Evolutionary conservation across 228 moss, liverwort and hornwort species (phyloP), one percentile per base, ranked within the genome.

Genomic region (Sphagnum fallax): DNA sequence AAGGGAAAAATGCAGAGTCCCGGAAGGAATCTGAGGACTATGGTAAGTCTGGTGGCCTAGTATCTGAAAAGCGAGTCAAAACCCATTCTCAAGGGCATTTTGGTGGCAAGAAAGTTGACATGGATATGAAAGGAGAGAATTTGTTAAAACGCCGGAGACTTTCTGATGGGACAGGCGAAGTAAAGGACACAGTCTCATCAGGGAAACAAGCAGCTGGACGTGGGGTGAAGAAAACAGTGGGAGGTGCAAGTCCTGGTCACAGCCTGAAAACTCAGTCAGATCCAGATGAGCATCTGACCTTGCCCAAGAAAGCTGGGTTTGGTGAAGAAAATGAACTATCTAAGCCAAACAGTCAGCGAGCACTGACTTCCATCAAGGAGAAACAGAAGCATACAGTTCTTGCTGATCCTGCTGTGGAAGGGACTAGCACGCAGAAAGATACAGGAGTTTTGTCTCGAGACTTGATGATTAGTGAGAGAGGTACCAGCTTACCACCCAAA

Each of bases 401-500:
- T 60, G 60, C 78, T 60, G 82, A 78, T 53, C n/a, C 78, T 49
- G 72, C 74, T 63, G 52, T 72, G 67, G 86, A 78, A 0, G 68
- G 74, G 48, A 63, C 61, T 62, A 73, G 55, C 66, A 52, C 48
- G 13, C 80, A 74, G 59, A 86, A 76, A 69, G 76, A 64, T 71
- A 80, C 83, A 18, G 82, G 78, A 0, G 12, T 8, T 55, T 55
- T 55, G 55, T 8, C 9, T 8, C 72, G 78, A 76, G 87, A 83
- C 53, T 74, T 75, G 7, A 81, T 76, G 68, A 12, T 55, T 8
- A 12, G 9, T 8, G 89, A 89, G 53, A 89, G 89, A 80, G 83
- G 87, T 49, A 83, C 89, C 5, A 86, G 88, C 60, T 73, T 91
- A 5, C 92, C 92, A 10, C 91, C 89, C 6, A 96, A 96, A 75